Evolutionary conservation across 1,139 yeast species (phyloP), one percentile per base, ranked within the genome.

Genomic region (Scheffersomyces insectosa): DNA sequence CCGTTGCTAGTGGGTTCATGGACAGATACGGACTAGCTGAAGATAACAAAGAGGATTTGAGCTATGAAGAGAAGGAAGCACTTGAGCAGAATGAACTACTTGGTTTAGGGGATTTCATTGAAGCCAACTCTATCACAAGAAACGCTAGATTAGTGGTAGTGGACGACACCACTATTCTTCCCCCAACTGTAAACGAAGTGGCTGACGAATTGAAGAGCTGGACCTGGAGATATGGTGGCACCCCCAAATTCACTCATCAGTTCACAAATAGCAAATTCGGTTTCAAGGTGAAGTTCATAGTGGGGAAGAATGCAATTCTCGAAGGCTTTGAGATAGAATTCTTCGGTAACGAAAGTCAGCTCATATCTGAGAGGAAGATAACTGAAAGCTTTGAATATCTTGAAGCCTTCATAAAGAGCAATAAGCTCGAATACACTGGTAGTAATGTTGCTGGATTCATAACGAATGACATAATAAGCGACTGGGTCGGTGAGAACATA

Each of bases 191-290:
- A 0, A 27, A 47, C 2, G 60, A 71, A 1, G 71, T 71, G 1
- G 77, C 79, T 2, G 56, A 63, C 0, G 74, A 75, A 34, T 65
- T 86, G 33, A 60, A 66, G 45, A 60, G 70, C 10, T 86, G 95
- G 93, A 68, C 74, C 1, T 88, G 95, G 95, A 74, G 67, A 32
- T 87, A 64, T 59, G 95, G 90, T 0, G 73, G 76, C 33, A 83
- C 95, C 0, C 96, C 96, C 1, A 69, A 65, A 45, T 86, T 86
- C 57, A 66, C 69, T 12, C 85, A 83, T 53, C 55, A 58, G 4
- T 56, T 82, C 30, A 49, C 48, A 1, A 63, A 70, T 42, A 52
- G 61, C 0, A 59, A 64, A 33, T 54, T 57, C 30, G 72, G 66
- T 2, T 55, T 75, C 34, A 46, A 45, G 7, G 56, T 79, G 5